Evolutionary conservation across 2,329 filamentous ascomycete species (phyloP), one percentile per base, ranked within the genome.

Genomic region (Penicillium sp.): DNA sequence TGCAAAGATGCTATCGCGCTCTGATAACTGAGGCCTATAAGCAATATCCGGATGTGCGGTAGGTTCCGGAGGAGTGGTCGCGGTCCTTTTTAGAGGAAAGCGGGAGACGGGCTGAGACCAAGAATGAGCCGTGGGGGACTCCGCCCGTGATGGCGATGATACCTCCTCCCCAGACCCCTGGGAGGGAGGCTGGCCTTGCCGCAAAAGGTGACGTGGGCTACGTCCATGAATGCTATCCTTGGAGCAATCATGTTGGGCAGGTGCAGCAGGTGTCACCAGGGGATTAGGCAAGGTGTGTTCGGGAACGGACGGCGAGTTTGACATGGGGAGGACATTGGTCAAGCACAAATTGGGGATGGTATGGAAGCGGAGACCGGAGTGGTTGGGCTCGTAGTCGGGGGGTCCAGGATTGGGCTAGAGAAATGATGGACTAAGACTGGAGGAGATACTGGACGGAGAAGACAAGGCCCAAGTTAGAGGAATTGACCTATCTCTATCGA

Each of bases 1-100:
- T 48, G 83, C 82, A 65, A 85, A 85, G 67, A 86, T 85, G 70
- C 79, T 83, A 68, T 86, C 83, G 63, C 83, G 74, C 69, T 86
- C 83, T 26, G 81, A 83, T 59, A 85, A 74, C 70, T 82, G 82
- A 44, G 82, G 81, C 29, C 67, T 69, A 45, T 74, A 64, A 19
- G 61, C 58, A 16, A 51, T 55, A 51, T 65, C 64, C 10, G 67
- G 61, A 26, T 60, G 67, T 54, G 66, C 48, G 26, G 61, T 53
- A 30, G 60, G 62, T 44, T 72, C 69, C 43, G 63, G 56, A 19
- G 72, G 69, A 56, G 63, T 60, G 44, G 67, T 69, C n/a, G 65
- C 55, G 35, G 69, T 61, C 52, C 70, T 73, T 67, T 74, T 74
- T 61, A 73, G 65, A 66, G 67, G 36, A 51, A 68, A 65, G 30